Conservation (phyloP, 1,139 yeast genomes). For the Entelexis sorbosivorans region DNA sequence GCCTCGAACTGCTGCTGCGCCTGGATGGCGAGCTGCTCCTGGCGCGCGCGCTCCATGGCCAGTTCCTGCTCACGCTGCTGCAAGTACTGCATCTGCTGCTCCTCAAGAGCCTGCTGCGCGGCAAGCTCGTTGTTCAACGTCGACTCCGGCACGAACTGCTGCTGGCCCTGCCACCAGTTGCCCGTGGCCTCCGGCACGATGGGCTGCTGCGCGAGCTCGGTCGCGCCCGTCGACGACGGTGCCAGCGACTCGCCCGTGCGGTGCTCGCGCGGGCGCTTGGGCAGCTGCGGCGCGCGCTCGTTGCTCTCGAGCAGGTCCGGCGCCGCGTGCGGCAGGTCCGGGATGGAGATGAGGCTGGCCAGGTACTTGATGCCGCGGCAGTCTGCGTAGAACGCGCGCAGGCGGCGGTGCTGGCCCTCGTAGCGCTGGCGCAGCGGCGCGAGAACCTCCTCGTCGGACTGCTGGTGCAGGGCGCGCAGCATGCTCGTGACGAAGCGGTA, state of each 20-base stretch:
- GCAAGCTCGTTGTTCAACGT: slow-evolving; percentile 9
- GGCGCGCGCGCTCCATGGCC: slow-evolving; percentile 38
- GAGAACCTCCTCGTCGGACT: slow-evolving; percentile 69
- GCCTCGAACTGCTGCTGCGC: slow-evolving; percentile 66
- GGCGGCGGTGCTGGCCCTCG: slow-evolving; percentile 64
- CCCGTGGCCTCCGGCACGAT: slow-evolving; percentile 27
- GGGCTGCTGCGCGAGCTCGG: slow-evolving; percentile 16
- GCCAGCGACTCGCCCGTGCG: slow-evolving; percentile 23
- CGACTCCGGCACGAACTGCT: slow-evolving; percentile 11
- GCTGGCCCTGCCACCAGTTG: slow-evolving; percentile 36
- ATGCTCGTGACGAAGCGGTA: slow-evolving; percentile 81
- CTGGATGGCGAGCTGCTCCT: slow-evolving; percentile 39
- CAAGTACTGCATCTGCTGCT: slow-evolving; percentile 38
- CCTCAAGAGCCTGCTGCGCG: slow-evolving; percentile 35
- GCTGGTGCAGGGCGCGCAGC: slow-evolving; percentile 77
- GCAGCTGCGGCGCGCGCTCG: slow-evolving; percentile 37
- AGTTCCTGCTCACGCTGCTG: slow-evolving; percentile 45
- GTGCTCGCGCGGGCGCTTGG: slow-evolving; percentile 35
- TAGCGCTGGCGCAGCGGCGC: slow-evolving; percentile 64
- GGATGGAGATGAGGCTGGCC: slow-evolving; percentile 75
- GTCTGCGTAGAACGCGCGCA: slow-evolving; percentile 81
- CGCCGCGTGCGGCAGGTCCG: slow-evolving; percentile 65
- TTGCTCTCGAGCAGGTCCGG: slow-evolving; percentile 48
- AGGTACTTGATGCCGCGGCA: slow-evolving; percentile 77
- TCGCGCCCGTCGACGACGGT: slow-evolving; percentile 23